Evolutionary conservation across 208 protist genomes (phyloP), one percentile per base, ranked within the genome.

Genomic region (Balamuthia mandrillaris): DNA sequence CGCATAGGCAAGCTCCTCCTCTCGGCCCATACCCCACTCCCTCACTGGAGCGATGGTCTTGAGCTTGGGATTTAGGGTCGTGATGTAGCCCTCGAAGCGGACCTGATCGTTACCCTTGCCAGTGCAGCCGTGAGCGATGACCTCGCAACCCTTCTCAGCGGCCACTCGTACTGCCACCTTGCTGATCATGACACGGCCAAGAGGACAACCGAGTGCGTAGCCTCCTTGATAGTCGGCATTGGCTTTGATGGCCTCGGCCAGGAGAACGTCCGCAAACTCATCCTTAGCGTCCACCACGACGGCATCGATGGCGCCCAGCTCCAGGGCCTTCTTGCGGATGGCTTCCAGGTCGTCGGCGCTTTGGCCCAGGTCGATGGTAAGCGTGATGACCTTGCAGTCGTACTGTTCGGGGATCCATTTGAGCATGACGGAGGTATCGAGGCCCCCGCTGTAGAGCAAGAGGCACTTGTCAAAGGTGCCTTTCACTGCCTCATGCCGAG

Each of bases 61-160:
- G 16, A 94, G 33, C n/a, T 42, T 41, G 2, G 91, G 88, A 49
- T 90, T 27, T 18, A 94, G 75, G 1, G 91, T 75, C 56, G 77
- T 86, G 54, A 65, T 81, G 65, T 54, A 85, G 27, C 88, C 68
- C 84, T 94, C 90, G 65, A 94, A 94, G 45, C 90, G 88, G 18
- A 91, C 72, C 84, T 94, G 91, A 84, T 94, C 91, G 86, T 94
- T 94, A 37, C 91, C 91, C 84, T 92, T 92, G 49, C 91, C 91
- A 44, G 90, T 92, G 79, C 77, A 61, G 29, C 91, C 91, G 83
- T 94, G 91, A 24, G 88, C 60, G 51, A 92, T 74, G 51, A 75
- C 47, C 63, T n/a, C 82, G 45, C 49, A 56, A 18, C 24, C 70
- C n/a, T 77, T 21, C 61, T 79, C 61, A 14, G 21, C 49, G 49